A percentile compares a stretch with the other conserved stretches of the same genome.
These are phyloP conservation scores for Penicillium ucsense DNA, from an alignment of 495 filamentous ascomycete genomes.

Conservation along the genomic window DNA sequence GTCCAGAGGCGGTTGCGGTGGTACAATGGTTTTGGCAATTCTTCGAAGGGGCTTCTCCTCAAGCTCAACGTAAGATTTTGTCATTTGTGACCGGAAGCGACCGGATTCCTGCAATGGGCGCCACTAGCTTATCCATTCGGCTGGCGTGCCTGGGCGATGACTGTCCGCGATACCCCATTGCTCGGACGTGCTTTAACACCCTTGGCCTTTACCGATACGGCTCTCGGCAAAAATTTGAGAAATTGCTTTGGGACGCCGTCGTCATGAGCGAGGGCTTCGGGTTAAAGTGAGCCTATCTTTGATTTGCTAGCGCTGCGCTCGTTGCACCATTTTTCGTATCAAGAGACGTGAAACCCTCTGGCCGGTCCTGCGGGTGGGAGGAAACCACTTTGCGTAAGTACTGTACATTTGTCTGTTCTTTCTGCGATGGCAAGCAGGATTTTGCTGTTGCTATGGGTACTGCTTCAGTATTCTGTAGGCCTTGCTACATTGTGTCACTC, in stretches of 20 bases:
- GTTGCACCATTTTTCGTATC: not conserved
- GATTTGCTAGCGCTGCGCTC: constrained; percentile 3
- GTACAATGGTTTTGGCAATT: constrained; percentile 86
- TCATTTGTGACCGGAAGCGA: constrained; percentile 93
- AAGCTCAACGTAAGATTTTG: constrained; percentile 66
- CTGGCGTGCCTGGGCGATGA: constrained; percentile 70
- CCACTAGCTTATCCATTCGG: constrained; percentile 68
- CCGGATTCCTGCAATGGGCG: constrained; percentile 84
- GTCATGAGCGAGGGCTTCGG: constrained; percentile 91
- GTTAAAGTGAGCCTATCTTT: constrained; percentile 49
- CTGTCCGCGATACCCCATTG: constrained; percentile 65
- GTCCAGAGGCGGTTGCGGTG: constrained; percentile 49
- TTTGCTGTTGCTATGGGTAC: too few species aligned
- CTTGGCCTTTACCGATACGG: constrained; percentile 66
- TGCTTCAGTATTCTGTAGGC: too few species aligned
- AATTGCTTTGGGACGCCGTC: constrained; percentile 76
- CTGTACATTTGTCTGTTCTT: too few species aligned
- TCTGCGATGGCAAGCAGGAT: too few species aligned
- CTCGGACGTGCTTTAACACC: constrained; percentile 87
- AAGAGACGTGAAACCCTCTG: too few species aligned
- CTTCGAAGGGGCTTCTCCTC: constrained; percentile 55
- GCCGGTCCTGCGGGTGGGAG: too few species aligned
- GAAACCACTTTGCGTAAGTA: too few species aligned
- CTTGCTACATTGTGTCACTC: too few species aligned
- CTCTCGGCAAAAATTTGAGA: constrained; percentile 54